Conservation (phyloP, 805 yeast species). For the Kuraishia molischiana region DNA sequence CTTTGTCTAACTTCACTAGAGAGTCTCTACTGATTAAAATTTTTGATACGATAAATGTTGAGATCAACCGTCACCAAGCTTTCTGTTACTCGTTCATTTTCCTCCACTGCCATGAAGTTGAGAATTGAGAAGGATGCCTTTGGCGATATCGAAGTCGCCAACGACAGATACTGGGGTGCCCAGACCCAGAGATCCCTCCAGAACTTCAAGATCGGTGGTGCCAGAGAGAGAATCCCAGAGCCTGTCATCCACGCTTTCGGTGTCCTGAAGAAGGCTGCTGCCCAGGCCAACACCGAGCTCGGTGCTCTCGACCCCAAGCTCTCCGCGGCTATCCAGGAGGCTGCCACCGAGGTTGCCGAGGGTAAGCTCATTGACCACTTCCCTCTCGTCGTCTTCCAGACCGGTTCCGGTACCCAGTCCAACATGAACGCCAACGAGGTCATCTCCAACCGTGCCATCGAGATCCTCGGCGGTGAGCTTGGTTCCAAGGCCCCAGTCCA, state of each 20-base stretch:
- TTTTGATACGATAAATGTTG: not conserved
- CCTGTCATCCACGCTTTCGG: conserved; percentile 92
- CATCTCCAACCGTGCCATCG: conserved; percentile 96
- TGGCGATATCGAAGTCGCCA: conserved; percentile 89
- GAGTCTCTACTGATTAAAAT: not conserved
- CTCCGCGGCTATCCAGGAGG: conserved; percentile 78
- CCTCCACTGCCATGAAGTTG: conserved; percentile 15
- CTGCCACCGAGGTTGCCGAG: conserved; percentile 90
- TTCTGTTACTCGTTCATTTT: conserved; percentile 3
- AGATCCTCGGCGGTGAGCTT: conserved; percentile 80
- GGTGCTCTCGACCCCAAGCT: conserved; percentile 81
- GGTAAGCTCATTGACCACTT: conserved; percentile 91
- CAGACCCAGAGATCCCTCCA: conserved; percentile 91
- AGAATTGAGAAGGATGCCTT: conserved; percentile 93
- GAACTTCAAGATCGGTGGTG: conserved; percentile 95
- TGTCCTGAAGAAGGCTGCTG: conserved; percentile 87
- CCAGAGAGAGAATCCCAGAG: conserved; percentile 81
- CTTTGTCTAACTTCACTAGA: no score
- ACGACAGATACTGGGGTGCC: conserved; percentile 92
- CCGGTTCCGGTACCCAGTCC: conserved; percentile 98
- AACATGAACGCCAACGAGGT: conserved; percentile 99
- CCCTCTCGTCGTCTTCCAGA: conserved; percentile 97
- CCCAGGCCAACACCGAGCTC: conserved; percentile 74
- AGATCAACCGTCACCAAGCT: not conserved
- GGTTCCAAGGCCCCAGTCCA: conserved; percentile 95